Percentiles rank a stretch among this genome's conserved stretches.
These are phyloP conservation scores for Allomyces arbusculus DNA, from an alignment of 192 early-diverging fungal species.

Conservation along the genomic window DNA sequence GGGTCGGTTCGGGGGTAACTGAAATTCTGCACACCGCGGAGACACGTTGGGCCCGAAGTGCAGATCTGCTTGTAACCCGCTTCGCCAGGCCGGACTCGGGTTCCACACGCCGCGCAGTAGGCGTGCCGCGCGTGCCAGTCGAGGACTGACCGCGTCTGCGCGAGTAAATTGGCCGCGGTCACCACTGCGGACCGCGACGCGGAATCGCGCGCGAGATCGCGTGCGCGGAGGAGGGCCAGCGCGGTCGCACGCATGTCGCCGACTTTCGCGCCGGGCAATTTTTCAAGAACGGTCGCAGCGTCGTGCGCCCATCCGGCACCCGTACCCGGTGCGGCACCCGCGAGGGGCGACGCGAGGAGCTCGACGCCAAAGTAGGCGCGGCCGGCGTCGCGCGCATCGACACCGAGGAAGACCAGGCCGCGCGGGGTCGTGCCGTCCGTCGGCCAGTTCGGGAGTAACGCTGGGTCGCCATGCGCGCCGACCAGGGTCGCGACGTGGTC, in stretches of 20 bases:
- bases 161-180: neutral
- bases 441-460: neutral
- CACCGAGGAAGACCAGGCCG: neutral
- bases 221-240: neutral
- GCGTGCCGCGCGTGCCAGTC: neutral
- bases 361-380: neutral
- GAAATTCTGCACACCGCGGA: slow-evolving; percentile 1
- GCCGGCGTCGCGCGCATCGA: neutral
- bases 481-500: neutral
- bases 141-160: neutral
- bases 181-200: neutral
- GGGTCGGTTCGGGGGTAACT: slow-evolving; percentile 7
- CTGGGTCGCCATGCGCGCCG: neutral
- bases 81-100: neutral
- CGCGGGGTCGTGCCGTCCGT: neutral
- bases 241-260: neutral
- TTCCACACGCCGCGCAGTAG: neutral
- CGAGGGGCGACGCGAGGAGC: neutral
- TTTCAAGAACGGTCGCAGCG: neutral
- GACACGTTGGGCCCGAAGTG: neutral
- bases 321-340: too few species aligned
- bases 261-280: neutral
- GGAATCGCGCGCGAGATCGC: too few species aligned
- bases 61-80: neutral
- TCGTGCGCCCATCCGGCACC: neutral